phyloP scores from a whole-genome alignment of 2,329 filamentous ascomycete genomes.

The Penicillium concentricum region DNA sequence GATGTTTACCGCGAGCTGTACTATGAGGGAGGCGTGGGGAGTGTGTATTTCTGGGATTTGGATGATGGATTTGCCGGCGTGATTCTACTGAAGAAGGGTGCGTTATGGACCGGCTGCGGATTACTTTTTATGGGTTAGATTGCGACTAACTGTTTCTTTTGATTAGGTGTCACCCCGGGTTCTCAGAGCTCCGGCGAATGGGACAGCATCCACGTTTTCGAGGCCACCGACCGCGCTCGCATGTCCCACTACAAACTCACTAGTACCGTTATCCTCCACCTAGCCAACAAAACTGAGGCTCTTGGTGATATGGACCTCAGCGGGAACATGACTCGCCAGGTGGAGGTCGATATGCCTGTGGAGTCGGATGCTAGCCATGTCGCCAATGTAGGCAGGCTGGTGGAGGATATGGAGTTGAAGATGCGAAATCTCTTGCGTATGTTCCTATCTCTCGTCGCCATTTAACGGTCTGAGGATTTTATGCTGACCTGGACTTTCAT shows the following conservation, averaged over 20 bases:
- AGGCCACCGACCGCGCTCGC: constrained; percentile 87
- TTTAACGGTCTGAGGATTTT: background rate
- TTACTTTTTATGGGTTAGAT: background rate
- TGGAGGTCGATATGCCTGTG: constrained; percentile 86
- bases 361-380: constrained; percentile 92
- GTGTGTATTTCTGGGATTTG: constrained; percentile 97
- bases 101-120: constrained; percentile 20
- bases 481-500: constrained; percentile 17
- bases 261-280: constrained; percentile 88
- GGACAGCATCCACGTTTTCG: constrained; percentile 99
- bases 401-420: constrained; percentile 99
- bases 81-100: constrained; percentile 91
- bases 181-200: constrained; percentile 75
- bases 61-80: constrained; percentile 98
- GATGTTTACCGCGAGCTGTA: constrained; percentile 91
- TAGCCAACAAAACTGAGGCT: constrained; percentile 66
- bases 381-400: constrained; percentile 86
- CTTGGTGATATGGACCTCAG: constrained; percentile 88
- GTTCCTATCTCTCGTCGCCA: background rate
- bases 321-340: constrained; percentile 96
- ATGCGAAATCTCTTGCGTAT: constrained; percentile 89
- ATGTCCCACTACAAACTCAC: constrained; percentile 97
- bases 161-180: constrained; percentile 63
- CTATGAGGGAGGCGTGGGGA: constrained; percentile 93
- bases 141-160: constrained; percentile 7